Percentiles rank a stretch among this genome's conserved stretches.
phyloP scores from a whole-genome alignment of 768 basidiomycete species.

The Mycena olivaceomarginata region DNA sequence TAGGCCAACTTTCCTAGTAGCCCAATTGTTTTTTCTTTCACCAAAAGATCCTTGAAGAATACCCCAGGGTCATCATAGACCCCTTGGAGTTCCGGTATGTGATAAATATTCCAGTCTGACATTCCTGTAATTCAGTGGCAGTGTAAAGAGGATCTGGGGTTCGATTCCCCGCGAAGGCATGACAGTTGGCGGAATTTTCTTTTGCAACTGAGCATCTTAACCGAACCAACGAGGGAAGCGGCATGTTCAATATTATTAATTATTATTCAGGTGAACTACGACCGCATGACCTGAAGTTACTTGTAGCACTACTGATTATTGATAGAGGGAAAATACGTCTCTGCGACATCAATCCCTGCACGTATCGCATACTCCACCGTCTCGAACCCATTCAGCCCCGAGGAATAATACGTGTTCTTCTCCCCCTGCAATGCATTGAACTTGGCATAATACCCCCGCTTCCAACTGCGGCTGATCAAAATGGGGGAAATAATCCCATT shows the following conservation, averaged over 20 bases:
- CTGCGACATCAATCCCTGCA: constrained; percentile 23
- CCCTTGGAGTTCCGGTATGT: too few species aligned
- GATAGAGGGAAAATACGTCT: constrained; percentile 26
- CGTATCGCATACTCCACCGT: constrained; percentile 26
- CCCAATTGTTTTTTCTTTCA: too few species aligned
- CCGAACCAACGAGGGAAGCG: constrained; percentile 11
- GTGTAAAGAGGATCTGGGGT: neutral
- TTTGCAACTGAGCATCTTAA: constrained; percentile 14
- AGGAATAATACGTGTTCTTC: constrained; percentile 28
- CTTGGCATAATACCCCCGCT: constrained; percentile 20
- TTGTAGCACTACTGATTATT: constrained; percentile 21
- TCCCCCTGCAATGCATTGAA: constrained; percentile 25
- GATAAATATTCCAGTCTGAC: constrained; percentile 13
- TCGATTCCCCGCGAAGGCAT: constrained; percentile 19
- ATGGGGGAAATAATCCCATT: constrained; percentile 28
- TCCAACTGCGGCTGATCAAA: constrained; percentile 22
- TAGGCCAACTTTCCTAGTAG: too few species aligned
- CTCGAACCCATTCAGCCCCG: constrained; percentile 30
- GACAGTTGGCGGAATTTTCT: constrained; percentile 15
- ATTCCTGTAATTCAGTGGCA: too few species aligned
- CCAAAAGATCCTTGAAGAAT: too few species aligned
- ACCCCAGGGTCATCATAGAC: too few species aligned
- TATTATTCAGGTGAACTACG: constrained; percentile 16
- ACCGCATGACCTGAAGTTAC: constrained; percentile 20
- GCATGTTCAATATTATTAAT: constrained; percentile 1